Base-by-base conservation (phyloP, 2,329 filamentous ascomycete genomes). In the Fusarium graminum region DNA sequence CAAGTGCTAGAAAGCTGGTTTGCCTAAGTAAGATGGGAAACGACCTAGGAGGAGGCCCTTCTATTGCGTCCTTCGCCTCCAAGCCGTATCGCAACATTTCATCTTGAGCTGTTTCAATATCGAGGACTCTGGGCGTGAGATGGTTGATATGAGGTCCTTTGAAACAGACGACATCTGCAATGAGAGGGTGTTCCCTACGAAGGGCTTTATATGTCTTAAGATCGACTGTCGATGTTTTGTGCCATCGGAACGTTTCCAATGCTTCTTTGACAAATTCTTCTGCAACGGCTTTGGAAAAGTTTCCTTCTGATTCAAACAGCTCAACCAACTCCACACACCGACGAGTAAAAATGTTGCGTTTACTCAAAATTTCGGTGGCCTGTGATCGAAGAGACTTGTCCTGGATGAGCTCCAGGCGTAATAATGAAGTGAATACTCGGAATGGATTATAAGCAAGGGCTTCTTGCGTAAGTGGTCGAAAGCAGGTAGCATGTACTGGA, bases 401-500 rank as follows among this genome's bases (percentile, higher is more conserved):
- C 7, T 59, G 71, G 14, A 85, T 60, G 4, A 83, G 72, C 4
- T 83, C 80, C 17, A 78, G 76, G 0, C 83, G 71, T 8, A 80
- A 72, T 4, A 80, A 53, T 0, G 78, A 75, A 3, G 75, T 76
- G 43, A 80, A 80, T 9, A 79, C 72, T 8, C 77, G 74, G 52
- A 85, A 85, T 0, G 69, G 69, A 16, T 71, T 71, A 16, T 61
- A 69, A 9, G 69, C 57, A 4, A 85, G 72, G 0, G 80, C 75
- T 3, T 72, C 64, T 1, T 59, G 50, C 7, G 67, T 74, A 0
- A 70, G 73, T 1, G 83, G 82, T 3, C 84, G 79, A 59, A 86
- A 86, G 10, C 79, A 81, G 0, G 83, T 86, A 2, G 82, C 82
- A 53, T 85, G 82, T 71, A 86, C 79, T 0, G 83, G 84, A 14